These are phyloP conservation scores for Catunica adiposa DNA, from an alignment of 2,329 filamentous ascomycete genomes.

Conservation along the genomic window DNA sequence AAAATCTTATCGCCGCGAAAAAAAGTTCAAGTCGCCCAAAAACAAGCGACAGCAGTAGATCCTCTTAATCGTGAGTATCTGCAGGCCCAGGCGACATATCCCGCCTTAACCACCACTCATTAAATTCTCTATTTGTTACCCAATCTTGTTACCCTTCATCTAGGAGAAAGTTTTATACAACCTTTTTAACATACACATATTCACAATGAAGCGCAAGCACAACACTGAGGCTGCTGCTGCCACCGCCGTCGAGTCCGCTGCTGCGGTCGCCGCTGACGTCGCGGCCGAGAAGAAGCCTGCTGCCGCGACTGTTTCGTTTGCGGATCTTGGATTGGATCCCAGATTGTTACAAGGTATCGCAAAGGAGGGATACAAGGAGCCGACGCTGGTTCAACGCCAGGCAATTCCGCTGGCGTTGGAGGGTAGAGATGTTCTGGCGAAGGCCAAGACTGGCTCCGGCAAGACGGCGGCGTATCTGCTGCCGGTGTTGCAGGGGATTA, in stretches of 20 bases:
- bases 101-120: background rate
- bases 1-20: slow-evolving; percentile 7
- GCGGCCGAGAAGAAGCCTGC: background rate
- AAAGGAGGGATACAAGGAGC: slow-evolving; percentile 66
- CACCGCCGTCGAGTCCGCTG: background rate
- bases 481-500: slow-evolving; percentile 68
- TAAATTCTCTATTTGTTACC: background rate
- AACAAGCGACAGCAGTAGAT: background rate
- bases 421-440: slow-evolving; percentile 78
- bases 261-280: slow-evolving; percentile 1
- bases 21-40: slow-evolving; percentile 3
- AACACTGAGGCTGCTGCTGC: background rate
- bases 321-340: slow-evolving; percentile 63
- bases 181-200: background rate
- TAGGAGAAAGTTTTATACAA: background rate
- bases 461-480: slow-evolving; percentile 95
- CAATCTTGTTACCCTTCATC: background rate
- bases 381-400: slow-evolving; percentile 75
- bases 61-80: background rate
- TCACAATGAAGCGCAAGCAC: slow-evolving; percentile 3
- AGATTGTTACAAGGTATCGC: slow-evolving; percentile 74
- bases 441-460: slow-evolving; percentile 86
- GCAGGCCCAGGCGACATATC: background rate
- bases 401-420: slow-evolving; percentile 77
- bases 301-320: slow-evolving; percentile 37